These are phyloP conservation scores for Marasmius tenuissimus DNA, from an alignment of 1,284 basidiomycete species.

Conservation along the genomic window DNA sequence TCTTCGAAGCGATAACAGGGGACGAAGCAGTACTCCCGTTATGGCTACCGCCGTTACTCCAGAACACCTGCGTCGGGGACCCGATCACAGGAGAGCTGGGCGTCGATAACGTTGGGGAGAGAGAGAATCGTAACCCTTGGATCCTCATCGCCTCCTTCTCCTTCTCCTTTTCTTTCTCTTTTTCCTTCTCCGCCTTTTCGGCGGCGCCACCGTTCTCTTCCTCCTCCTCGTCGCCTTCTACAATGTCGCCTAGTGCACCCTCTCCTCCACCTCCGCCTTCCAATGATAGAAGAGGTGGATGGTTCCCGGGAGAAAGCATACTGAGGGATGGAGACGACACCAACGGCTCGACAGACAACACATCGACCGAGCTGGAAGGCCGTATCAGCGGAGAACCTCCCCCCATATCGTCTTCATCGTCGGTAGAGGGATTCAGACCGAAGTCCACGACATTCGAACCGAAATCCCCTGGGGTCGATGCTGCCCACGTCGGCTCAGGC, in stretches of 20 bases:
- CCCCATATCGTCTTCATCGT: background rate
- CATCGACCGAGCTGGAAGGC: background rate
- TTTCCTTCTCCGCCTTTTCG: conserved; percentile 13
- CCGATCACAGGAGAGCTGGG: background rate
- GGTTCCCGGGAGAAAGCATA: conserved; percentile 2
- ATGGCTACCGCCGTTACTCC: background rate
- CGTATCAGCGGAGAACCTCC: background rate
- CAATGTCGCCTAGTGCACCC: conserved; percentile 49
- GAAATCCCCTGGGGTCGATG: background rate
- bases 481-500: background rate
- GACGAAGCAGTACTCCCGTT: background rate
- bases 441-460: background rate
- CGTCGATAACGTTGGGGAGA: conserved; percentile 24
- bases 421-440: background rate
- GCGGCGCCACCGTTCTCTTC: conserved; percentile 33
- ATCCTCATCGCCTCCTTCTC: conserved; percentile 31
- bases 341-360: conserved; percentile 30
- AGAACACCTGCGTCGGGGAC: background rate
- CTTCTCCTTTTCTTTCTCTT: conserved; percentile 14
- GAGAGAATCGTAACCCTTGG: conserved; percentile 61
- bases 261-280: conserved; percentile 22
- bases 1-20: background rate
- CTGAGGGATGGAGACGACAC: conserved; percentile 22
- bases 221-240: conserved; percentile 51
- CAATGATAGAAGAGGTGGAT: conserved; percentile 39